phyloP scores from a whole-genome alignment of 768 basidiomycete genomes.

The Suillus subalutaceus region DNA sequence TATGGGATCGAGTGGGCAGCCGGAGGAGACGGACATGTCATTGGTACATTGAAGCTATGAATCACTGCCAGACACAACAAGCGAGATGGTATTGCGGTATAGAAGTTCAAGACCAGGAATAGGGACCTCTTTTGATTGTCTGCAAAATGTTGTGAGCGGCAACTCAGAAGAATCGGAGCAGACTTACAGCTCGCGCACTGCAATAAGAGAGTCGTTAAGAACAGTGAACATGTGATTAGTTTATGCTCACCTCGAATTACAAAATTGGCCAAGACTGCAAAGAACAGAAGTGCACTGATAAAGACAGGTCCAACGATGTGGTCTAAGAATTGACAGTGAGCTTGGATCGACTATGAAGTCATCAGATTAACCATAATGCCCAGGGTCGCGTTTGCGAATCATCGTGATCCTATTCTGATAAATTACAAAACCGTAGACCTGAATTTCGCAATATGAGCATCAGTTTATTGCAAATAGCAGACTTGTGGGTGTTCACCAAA shows the following conservation, averaged over 20 bases:
- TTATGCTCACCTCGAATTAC: constrained; percentile 70
- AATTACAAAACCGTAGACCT: constrained; percentile 85
- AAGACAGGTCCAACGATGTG: constrained; percentile 80
- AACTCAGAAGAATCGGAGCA: neutral
- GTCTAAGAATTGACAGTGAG: constrained; percentile 48
- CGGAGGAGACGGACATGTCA: neutral
- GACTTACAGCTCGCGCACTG: constrained; percentile 65
- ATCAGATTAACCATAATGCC: constrained; percentile 74
- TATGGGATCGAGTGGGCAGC: neutral
- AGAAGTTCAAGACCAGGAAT: constrained; percentile 33
- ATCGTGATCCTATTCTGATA: constrained; percentile 89
- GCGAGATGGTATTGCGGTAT: constrained; percentile 13
- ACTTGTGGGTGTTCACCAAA: constrained; percentile 43
- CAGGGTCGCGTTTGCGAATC: constrained; percentile 88
- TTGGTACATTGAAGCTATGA: neutral
- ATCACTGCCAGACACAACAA: neutral
- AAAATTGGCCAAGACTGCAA: constrained; percentile 89
- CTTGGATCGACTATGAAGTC: neutral
- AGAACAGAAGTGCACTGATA: constrained; percentile 81
- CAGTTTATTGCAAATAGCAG: neutral
- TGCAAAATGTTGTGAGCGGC: constrained; percentile 12
- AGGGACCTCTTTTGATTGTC: constrained; percentile 30
- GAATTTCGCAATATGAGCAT: constrained; percentile 4
- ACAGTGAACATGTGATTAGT: constrained; percentile 12
- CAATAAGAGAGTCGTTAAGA: neutral